These are phyloP conservation scores for Hydrangea macrophylla DNA, from an alignment of 148 eudicot species.

Conservation along the genomic window DNA sequence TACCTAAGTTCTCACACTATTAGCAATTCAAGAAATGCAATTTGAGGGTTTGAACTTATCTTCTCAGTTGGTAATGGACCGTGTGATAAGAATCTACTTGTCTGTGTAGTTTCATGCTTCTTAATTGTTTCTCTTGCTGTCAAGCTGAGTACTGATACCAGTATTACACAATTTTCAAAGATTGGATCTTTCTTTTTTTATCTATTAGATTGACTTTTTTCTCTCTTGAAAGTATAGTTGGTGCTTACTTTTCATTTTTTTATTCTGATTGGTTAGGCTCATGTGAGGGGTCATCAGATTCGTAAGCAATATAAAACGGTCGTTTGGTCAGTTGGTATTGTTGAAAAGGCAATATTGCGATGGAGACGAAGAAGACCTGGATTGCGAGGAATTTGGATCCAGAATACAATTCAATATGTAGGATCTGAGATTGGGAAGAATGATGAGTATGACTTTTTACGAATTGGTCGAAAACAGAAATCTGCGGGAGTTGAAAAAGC, in stretches of 20 bases:
- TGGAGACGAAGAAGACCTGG: slow-evolving; percentile 71
- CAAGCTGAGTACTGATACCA: no score
- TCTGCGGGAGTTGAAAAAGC: slow-evolving; percentile 53
- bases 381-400: slow-evolving; percentile 62
- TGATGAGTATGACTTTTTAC: slow-evolving; percentile 58
- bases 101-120: neutral
- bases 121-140: neutral
- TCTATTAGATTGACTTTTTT: neutral
- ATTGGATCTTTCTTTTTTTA: neutral
- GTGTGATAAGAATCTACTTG: neutral
- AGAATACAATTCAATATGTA: slow-evolving; percentile 21
- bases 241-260: neutral
- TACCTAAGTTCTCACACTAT: neutral
- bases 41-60: neutral
- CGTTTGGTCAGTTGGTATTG: slow-evolving; percentile 63
- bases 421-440: slow-evolving; percentile 30
- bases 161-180: neutral
- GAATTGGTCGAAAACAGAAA: slow-evolving; percentile 56
- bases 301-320: slow-evolving; percentile 63
- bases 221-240: neutral
- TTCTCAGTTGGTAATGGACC: neutral
- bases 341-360: slow-evolving; percentile 71
- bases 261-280: slow-evolving; percentile 38
- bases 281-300: slow-evolving; percentile 75
- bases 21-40: neutral